Percentiles rank a stretch among this genome's conserved stretches.
Conservation (phyloP, 2,329 filamentous ascomycete genomes). For the Clonostachys chloroleuca region DNA sequence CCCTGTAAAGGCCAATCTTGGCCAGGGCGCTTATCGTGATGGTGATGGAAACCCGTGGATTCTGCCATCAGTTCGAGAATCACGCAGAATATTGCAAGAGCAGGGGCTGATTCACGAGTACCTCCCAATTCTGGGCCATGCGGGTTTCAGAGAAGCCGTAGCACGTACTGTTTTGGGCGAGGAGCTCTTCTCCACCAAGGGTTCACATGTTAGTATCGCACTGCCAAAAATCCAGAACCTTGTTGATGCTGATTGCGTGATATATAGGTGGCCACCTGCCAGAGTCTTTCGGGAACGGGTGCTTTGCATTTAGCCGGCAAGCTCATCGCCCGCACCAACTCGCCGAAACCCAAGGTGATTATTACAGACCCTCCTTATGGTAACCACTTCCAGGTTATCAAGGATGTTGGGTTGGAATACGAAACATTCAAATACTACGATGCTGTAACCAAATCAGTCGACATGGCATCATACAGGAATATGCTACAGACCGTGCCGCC, state of each 20-base stretch:
- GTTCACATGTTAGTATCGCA: no score
- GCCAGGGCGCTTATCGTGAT: conserved; percentile 30
- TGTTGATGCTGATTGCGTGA: no score
- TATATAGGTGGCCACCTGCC: conserved; percentile 9
- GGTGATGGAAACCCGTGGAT: conserved; percentile 30
- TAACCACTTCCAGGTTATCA: conserved; percentile 28
- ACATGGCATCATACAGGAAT: neutral
- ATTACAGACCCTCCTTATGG: conserved; percentile 35
- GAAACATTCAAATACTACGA: conserved; percentile 25
- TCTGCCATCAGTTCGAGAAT: conserved; percentile 23
- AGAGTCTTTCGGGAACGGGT: conserved; percentile 34
- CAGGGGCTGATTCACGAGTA: conserved; percentile 22
- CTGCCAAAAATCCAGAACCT: no score
- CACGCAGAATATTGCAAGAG: conserved; percentile 9
- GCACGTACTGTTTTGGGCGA: no score
- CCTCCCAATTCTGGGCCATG: conserved; percentile 19
- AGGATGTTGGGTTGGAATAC: conserved; percentile 18
- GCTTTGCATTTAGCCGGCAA: conserved; percentile 27
- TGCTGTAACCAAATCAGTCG: conserved; percentile 14
- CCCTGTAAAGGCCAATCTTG: conserved; percentile 27
- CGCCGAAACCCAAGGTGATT: conserved; percentile 14
- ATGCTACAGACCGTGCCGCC: neutral
- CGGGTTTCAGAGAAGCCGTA: no score
- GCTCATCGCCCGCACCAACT: conserved; percentile 16
- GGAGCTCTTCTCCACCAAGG: no score